A percentile compares a stretch with the other conserved stretches of the same genome.
These are phyloP conservation scores for Xylaria sp. DNA, from an alignment of 2,329 filamentous ascomycete species.

Conservation along the genomic window DNA sequence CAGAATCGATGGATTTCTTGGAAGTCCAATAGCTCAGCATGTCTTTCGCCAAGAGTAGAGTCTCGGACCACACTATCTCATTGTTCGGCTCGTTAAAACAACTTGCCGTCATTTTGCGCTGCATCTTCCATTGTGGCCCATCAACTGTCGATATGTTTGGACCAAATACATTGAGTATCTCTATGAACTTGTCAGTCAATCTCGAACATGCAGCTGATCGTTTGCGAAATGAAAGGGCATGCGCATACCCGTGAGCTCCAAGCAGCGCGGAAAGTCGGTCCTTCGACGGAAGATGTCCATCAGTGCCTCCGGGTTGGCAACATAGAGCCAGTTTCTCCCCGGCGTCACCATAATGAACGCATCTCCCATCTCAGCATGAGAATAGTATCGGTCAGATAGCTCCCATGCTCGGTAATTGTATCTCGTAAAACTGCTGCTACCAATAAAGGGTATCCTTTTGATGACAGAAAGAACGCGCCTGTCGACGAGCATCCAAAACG, in stretches of 20 bases:
- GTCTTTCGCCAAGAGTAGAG: slow-evolving; percentile 39
- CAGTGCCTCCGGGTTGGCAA: slow-evolving; percentile 27
- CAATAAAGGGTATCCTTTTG: background rate
- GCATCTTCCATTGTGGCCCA: slow-evolving; percentile 39
- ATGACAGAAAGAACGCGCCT: slow-evolving; percentile 4
- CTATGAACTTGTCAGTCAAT: background rate
- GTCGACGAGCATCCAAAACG: slow-evolving; percentile 9
- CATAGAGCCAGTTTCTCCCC: slow-evolving; percentile 31
- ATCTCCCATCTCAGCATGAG: slow-evolving; percentile 46
- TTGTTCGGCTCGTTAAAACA: slow-evolving; percentile 50
- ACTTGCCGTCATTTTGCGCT: slow-evolving; percentile 43
- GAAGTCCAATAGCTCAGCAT: slow-evolving; percentile 48
- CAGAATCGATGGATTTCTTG: slow-evolving; percentile 34
- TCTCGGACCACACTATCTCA: slow-evolving; percentile 48
- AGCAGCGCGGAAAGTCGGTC: slow-evolving; percentile 30
- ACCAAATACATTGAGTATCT: background rate
- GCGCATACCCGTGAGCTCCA: slow-evolving; percentile 1
- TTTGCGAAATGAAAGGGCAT: background rate
- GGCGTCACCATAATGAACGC: slow-evolving; percentile 36
- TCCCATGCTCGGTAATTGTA: slow-evolving; percentile 50
- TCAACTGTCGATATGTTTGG: slow-evolving; percentile 38
- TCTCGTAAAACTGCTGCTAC: slow-evolving; percentile 40
- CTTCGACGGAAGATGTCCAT: slow-evolving; percentile 23
- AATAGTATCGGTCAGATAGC: slow-evolving; percentile 39
- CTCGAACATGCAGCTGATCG: background rate